These are phyloP conservation scores for Udeniomyces megalosporus DNA, from an alignment of 768 basidiomycete species.

Conservation along the genomic window DNA sequence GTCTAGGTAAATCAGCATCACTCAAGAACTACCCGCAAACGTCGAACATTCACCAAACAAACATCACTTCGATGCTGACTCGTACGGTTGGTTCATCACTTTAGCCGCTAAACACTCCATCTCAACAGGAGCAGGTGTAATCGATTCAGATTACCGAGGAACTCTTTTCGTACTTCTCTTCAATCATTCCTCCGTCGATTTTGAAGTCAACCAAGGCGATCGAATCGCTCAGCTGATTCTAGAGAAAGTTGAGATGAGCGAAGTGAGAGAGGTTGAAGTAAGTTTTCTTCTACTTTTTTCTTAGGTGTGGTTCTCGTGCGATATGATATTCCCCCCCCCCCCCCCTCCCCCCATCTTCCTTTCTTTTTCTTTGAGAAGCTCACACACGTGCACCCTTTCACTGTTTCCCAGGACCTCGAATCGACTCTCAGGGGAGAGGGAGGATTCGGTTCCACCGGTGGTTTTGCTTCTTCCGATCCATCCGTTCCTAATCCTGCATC, in stretches of 20 bases:
- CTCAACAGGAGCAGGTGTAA: slow-evolving; percentile 90
- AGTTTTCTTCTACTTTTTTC: slow-evolving; percentile 22
- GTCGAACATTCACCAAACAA: too few species aligned
- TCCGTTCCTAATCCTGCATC: neutral
- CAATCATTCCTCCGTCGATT: slow-evolving; percentile 70
- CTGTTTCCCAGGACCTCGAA: slow-evolving; percentile 49
- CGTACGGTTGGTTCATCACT: too few species aligned
- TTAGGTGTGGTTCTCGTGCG: neutral
- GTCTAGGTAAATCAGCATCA: too few species aligned
- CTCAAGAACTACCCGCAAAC: too few species aligned
- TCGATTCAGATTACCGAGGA: slow-evolving; percentile 93
- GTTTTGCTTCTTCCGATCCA: slow-evolving; percentile 28
- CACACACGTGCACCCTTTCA: neutral
- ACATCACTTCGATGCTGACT: too few species aligned
- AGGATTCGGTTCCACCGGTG: slow-evolving; percentile 93
- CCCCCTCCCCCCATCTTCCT: neutral
- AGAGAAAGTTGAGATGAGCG: slow-evolving; percentile 75
- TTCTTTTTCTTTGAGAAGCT: neutral
- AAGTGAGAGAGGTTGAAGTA: slow-evolving; percentile 70
- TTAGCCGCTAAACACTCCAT: slow-evolving; percentile 94
- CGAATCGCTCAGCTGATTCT: slow-evolving; percentile 91
- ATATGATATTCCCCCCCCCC: neutral
- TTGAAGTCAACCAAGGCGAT: slow-evolving; percentile 81
- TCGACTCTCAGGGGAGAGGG: slow-evolving; percentile 66
- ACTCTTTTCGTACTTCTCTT: slow-evolving; percentile 78